phyloP scores from a whole-genome alignment of 352 stramenopile genomes.

The Thraustotheca clavata region DNA sequence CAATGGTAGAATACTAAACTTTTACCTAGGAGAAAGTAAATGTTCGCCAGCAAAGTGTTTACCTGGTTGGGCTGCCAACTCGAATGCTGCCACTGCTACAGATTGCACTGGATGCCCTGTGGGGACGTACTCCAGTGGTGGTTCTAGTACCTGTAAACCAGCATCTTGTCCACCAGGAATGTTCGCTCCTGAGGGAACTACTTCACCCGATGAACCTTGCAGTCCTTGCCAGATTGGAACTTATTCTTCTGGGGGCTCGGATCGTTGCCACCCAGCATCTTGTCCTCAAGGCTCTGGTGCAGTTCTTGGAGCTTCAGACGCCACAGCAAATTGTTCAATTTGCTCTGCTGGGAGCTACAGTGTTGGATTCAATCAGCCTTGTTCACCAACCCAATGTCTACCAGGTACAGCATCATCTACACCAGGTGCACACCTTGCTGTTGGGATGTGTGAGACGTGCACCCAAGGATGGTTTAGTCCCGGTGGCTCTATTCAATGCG shows the following conservation, averaged over 20 bases:
- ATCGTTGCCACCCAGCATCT: background rate
- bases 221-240: constrained; percentile 26
- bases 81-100: constrained; percentile 27
- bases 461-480: constrained; percentile 5
- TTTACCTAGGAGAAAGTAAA: constrained; percentile 5
- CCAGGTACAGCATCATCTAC: background rate
- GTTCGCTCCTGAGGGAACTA: constrained; percentile 28
- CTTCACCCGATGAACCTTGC: constrained; percentile 28
- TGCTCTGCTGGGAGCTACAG: background rate
- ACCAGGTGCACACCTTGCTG: background rate
- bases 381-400: background rate
- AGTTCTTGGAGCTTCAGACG: background rate
- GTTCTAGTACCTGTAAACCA: constrained; percentile 23
- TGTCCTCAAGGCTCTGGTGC: constrained; percentile 5
- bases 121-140: constrained; percentile 30
- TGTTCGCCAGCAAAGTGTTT: constrained; percentile 31
- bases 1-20: background rate
- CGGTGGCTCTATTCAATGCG: background rate
- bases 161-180: constrained; percentile 26
- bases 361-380: background rate
- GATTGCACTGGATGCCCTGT: constrained; percentile 32
- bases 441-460: background rate
- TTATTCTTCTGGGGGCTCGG: constrained; percentile 27
- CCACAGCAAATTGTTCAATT: background rate
- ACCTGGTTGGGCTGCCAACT: constrained; percentile 25